phyloP scores from a whole-genome alignment of 2,329 filamentous ascomycete genomes.

The Epichloe sylvatica region DNA sequence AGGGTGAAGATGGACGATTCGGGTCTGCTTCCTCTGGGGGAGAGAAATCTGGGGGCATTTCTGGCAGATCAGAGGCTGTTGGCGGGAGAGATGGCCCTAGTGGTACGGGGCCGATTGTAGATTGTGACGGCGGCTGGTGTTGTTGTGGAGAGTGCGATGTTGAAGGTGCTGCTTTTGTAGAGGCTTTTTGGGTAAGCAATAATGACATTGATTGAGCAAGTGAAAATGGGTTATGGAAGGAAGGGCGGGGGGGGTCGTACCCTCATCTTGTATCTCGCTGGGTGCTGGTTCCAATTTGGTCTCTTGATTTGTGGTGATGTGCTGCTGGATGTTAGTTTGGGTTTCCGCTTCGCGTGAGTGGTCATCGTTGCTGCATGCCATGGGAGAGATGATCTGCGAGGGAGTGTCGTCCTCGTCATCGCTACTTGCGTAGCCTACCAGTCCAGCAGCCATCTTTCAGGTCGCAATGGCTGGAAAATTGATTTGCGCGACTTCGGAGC shows the following conservation, averaged over 20 bases:
- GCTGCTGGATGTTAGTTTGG: not conserved
- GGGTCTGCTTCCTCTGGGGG: slow-evolving; percentile 12
- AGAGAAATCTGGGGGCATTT: slow-evolving; percentile 9
- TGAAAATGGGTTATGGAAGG: not conserved
- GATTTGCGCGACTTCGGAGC: not conserved
- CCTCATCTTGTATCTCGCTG: not conserved
- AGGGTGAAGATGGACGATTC: slow-evolving; percentile 40
- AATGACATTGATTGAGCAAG: too few species aligned
- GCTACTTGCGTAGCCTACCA: slow-evolving; percentile 38
- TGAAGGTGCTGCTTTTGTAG: not conserved
- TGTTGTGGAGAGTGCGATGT: not conserved
- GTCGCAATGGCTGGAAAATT: not conserved
- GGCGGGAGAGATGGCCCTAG: slow-evolving; percentile 27
- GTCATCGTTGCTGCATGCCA: not conserved
- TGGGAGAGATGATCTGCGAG: not conserved
- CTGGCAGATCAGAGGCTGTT: slow-evolving; percentile 11
- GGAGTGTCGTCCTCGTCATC: slow-evolving; percentile 31
- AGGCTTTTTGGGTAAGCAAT: not conserved
- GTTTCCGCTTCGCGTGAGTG: not conserved
- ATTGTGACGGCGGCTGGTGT: not conserved
- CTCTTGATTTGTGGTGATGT: not conserved
- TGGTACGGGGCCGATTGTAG: slow-evolving; percentile 17
- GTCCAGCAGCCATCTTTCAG: slow-evolving; percentile 25
- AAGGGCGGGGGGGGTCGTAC: not conserved
- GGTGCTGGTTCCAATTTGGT: not conserved